Base-by-base conservation (phyloP, 441 rosid genomes). In the Brassica balearica region DNA sequence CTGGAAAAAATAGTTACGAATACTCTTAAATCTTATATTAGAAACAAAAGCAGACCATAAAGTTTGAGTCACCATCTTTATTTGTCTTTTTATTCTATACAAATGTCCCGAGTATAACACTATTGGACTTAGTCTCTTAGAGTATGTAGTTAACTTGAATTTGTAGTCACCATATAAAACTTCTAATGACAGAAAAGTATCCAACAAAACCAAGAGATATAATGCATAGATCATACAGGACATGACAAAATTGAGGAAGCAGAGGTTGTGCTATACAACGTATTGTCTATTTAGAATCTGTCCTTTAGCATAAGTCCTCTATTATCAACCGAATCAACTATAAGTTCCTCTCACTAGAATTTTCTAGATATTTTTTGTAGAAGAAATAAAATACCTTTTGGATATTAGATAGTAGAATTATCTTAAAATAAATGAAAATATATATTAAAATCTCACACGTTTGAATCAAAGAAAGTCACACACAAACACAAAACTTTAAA, bases 251-350 rank as follows among this genome's bases (percentile, higher is more conserved):
- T 51, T 48, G 65, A 15, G 74, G 77, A 34, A 51, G 65, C 82
- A 78, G 77, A 53, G 22, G 61, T 73, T 60, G 69, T 73, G 23
- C 74, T 12, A 23, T 51, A 29, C 20, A 58, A 78, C 59, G 82
- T 73, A 67, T 78, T 15, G 82, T 78, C 82, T 59, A 68, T 78
- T 38, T 27, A 0, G 77, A 65, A 77, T 65, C 17, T 65, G 7
- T 65, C 51, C 68, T 77, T 65, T 77, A 59, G 62, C 72, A 71
- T 27, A 41, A 9, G 9, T 27, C 59, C n/a, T 64, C 53, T 41
- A 43, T 71, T 8, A 32, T 41, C 56, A 76, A 63, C 59, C 29
- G 75, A 70, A 77, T 41, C 65, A 53, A 63, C 20, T 51, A 53
- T 6, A 53, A 12, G 38, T 53, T 64, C 15, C 29, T 70, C 56